These are phyloP conservation scores for Termitomyces sp. DNA, from an alignment of 768 basidiomycete genomes.

Conservation along the genomic window DNA sequence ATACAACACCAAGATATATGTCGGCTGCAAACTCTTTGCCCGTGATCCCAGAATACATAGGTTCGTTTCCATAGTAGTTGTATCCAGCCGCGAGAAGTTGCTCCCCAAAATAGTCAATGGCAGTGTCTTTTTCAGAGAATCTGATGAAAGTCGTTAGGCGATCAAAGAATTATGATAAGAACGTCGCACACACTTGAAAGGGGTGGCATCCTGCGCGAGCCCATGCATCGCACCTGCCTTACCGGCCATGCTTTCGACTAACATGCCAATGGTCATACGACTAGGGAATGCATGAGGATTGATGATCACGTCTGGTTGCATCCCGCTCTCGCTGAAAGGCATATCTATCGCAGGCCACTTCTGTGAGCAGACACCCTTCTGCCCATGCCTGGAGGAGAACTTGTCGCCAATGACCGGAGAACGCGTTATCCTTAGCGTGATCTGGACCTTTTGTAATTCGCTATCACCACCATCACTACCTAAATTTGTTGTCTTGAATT, in stretches of 20 bases:
- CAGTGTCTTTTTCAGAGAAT: conserved; percentile 96
- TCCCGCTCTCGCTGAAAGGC: conserved; percentile 98
- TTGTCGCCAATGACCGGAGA: conserved; percentile 98
- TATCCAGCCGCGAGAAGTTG: conserved; percentile 92
- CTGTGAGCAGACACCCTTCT: conserved; percentile 99
- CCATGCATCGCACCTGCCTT: conserved; percentile 99
- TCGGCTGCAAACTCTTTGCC: conserved; percentile 98
- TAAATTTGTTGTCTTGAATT: conserved; percentile 21
- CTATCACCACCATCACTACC: conserved; percentile 84
- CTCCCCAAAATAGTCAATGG: conserved; percentile 94
- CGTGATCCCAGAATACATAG: conserved; percentile 99
- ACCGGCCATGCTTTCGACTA: conserved; percentile 99
- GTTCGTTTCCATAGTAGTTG: conserved; percentile 98
- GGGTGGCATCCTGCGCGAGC: conserved; percentile 96
- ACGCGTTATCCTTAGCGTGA: conserved; percentile 90
- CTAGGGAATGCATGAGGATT: conserved; percentile 99
- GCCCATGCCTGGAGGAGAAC: conserved; percentile 97
- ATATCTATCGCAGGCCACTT: conserved; percentile 98
- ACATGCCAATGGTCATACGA: conserved; percentile 99
- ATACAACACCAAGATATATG: conserved; percentile 97
- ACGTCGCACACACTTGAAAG: conserved; percentile 73
- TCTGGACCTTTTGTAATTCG: conserved; percentile 87
- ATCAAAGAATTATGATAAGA: conserved; percentile 10
- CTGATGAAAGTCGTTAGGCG: conserved; percentile 30
- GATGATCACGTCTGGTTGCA: conserved; percentile 99